Conservation (phyloP, 2,329 filamentous ascomycete genomes). For the Cadophora luteo-olivacea region DNA sequence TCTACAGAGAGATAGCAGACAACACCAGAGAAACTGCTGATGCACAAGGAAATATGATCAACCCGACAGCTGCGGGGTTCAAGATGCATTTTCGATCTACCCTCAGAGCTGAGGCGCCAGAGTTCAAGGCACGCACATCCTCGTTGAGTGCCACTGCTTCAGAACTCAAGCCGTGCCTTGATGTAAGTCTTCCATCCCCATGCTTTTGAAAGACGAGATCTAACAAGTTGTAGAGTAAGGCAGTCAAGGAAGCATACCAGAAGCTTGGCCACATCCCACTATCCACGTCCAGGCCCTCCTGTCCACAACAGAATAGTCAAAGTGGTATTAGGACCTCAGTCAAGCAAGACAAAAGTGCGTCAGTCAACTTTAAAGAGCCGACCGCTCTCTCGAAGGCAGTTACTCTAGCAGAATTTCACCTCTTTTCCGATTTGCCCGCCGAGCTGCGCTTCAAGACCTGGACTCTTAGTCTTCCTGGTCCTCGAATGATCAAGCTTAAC, state of each 20-base stretch:
- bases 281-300: not conserved
- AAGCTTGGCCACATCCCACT: not conserved
- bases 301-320: not conserved
- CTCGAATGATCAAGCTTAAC: not conserved
- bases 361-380: not conserved
- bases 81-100: not conserved
- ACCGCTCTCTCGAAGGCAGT: not conserved
- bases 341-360: not conserved
- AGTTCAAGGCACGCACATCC: not conserved
- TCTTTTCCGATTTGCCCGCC: conserved; percentile 13
- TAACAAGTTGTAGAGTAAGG: not conserved
- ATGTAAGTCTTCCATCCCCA: not conserved
- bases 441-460: conserved; percentile 20
- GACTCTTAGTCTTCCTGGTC: conserved; percentile 8
- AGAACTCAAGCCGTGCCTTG: not conserved
- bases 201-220: not conserved
- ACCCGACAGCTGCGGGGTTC: too few species aligned
- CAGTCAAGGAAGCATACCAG: not conserved
- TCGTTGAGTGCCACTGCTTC: not conserved
- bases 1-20: not conserved
- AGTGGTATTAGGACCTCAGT: not conserved
- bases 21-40: too few species aligned
- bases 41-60: not conserved
- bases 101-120: not conserved
- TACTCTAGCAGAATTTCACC: not conserved